phyloP scores from a whole-genome alignment of 208 protist species.

The Perkinsela sp. region DNA sequence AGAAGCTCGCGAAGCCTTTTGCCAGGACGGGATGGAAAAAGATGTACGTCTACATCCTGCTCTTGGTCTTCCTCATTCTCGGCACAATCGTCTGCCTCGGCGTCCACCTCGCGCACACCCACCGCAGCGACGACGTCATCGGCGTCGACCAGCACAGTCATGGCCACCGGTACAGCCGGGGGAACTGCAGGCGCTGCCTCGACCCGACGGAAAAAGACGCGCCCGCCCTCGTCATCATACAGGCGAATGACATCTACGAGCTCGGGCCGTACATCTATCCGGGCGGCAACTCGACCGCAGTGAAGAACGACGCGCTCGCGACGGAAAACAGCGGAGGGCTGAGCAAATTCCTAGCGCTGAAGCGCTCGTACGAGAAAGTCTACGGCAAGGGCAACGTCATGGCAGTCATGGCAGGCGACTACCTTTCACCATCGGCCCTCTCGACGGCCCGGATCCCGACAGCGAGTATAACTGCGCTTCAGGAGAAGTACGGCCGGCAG shows the following conservation, averaged over 20 bases:
- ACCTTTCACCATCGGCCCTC: neutral
- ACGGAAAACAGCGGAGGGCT: neutral
- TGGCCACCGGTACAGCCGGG: neutral
- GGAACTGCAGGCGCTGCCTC: neutral
- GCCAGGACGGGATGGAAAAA: no score
- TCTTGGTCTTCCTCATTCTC: neutral
- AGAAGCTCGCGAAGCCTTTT: no score
- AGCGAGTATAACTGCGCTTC: neutral
- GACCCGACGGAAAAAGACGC: neutral
- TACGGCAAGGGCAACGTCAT: neutral
- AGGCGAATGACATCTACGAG: conserved; percentile 1
- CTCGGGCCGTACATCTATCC: neutral
- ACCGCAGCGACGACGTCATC: neutral
- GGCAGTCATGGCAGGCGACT: neutral
- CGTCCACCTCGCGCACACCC: neutral
- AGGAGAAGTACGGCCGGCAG: neutral
- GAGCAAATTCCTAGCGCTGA: neutral
- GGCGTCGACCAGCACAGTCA: neutral
- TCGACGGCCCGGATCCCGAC: neutral
- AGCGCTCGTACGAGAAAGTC: neutral
- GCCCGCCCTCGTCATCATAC: neutral
- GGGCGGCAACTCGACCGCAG: neutral
- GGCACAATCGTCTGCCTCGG: neutral
- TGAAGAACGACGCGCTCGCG: neutral
- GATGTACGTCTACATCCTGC: neutral